Base-by-base conservation (phyloP, 1,284 basidiomycete species). In the Ceratorhiza oryzae-sativae region DNA sequence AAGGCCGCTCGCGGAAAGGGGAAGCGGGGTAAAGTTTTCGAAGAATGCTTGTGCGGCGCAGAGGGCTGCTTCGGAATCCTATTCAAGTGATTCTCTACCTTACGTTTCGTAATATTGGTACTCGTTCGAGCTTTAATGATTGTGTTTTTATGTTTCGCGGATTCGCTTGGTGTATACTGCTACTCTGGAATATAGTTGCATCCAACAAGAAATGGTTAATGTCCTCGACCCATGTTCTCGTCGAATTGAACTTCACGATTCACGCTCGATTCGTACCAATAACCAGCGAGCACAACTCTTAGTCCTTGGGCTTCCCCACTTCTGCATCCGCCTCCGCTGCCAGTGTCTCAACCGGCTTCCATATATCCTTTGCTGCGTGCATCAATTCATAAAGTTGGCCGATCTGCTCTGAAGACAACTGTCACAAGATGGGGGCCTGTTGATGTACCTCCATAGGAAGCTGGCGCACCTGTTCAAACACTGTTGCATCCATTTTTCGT, bases 331-430 rank as follows among this genome's bases (percentile, higher is more conserved):
- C 67, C 25, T 70, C 67, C 3, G 36, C 36, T 20, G 27, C 39
- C 42, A 70, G 48, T 13, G 53, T 58, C 71, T 79, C 72, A 51
- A 82, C 79, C 20, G 86, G 83, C 78, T 90, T 94, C 92, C 92
- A 95, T 13, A 95, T 84, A 73, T 90, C 90, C 78, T 92, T 93
- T 0, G 93, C 90, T 0, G 89, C 92, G 75, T 93, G 90, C 93
- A 96, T 94, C 72, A 98, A 84, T 79, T 96, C 94, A 78, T 96
- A 94, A 51, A 97, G 81, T 79, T 97, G 95, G 0, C 92, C 92
- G 3, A 97, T 84, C 79, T 97, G 95, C 79, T 96, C 91, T n/a
- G 84, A 81, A n/a, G 92, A 94, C 87, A 97, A 90, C 90, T 95
- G 73, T 4, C 30, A 18, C 5, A 39, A 18, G 27, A 25, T 41